Base-by-base conservation (phyloP, 768 basidiomycete species). In the Mycena kentingensis region DNA sequence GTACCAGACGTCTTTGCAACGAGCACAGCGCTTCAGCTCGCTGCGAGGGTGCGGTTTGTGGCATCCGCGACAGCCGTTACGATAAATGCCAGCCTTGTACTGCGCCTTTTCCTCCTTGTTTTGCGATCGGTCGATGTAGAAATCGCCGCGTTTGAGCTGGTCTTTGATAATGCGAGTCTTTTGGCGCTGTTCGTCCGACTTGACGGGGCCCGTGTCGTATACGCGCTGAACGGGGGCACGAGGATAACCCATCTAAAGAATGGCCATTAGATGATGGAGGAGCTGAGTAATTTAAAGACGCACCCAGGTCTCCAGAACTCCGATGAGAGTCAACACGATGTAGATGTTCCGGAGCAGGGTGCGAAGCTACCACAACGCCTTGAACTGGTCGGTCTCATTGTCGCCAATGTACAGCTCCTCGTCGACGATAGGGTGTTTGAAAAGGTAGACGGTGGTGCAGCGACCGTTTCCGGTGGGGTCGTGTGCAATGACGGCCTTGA, bases 391-490 rank as follows among this genome's bases (percentile, higher is more conserved):
- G 6, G 31, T 16, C 4, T 19, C 42, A 15, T 46, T 21, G 8
- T 22, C 13, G 5, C 15, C 12, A 2, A 10, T 3, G 31, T 19
- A 16, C 16, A 4, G 27, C 37, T 45, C 41, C 11, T 27, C 29
- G 21, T 47, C 46, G 7, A 41, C 38, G 10, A 28, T 19, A n/a
- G 42, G 55, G 28, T 52, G 44, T 15, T 36, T 19, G 49, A 57
- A 51, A 21, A 46, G 29, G 26, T 45, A 57, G 4, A 57, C 15
- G 18, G 24, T 19, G n/a, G 47, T 22, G n/a, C 46, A 34, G n/a
- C 39, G 42, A 19, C 31, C 32, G 29, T 34, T 48, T 13, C 54
- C 49, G n/a, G 43, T 42, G 6, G 50, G 50, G 28, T 57, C 55
- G 38, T 51, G 49, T n/a, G 28, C 29, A 22, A 41, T 50, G 12